Evolutionary conservation across 1,284 basidiomycete genomes (phyloP).

Genomic region (Laetiporus sulphureus): DNA sequence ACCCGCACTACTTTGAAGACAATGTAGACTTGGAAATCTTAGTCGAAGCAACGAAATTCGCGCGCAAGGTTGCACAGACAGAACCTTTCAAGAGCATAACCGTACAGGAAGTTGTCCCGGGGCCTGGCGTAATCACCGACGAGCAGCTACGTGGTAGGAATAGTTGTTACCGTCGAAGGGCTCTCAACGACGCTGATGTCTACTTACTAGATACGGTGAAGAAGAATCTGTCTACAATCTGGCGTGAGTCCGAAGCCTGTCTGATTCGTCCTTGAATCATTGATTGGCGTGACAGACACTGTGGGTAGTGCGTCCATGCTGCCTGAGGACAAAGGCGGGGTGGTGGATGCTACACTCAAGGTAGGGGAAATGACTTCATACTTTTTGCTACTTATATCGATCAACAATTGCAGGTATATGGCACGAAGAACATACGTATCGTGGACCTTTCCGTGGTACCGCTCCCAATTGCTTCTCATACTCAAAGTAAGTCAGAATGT

Average conservation of each 20-base stretch:
- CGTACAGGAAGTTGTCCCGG: conserved; percentile 1
- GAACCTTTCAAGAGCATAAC: conserved; percentile 18
- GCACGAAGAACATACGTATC: conserved; percentile 28
- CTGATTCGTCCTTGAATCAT: not conserved
- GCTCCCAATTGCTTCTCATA: conserved; percentile 12
- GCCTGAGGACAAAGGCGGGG: conserved; percentile 40
- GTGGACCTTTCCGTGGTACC: conserved; percentile 24
- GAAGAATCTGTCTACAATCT: not conserved
- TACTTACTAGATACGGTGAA: not conserved
- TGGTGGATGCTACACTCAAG: conserved; percentile 41
- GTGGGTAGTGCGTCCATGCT: conserved; percentile 35
- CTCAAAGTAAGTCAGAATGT: conserved; percentile 11
- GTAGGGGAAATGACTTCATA: conserved; percentile 7
- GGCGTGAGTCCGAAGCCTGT: not conserved
- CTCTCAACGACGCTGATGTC: not conserved
- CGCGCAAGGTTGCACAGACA: conserved; percentile 1
- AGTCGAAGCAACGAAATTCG: not conserved
- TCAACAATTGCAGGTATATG: conserved; percentile 18
- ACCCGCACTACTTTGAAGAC: conserved; percentile 36
- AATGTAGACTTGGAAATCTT: conserved; percentile 29
- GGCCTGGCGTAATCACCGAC: conserved; percentile 5
- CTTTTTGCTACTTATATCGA: not conserved
- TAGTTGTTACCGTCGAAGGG: too few relatives aligned
- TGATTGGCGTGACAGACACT: conserved; percentile 8
- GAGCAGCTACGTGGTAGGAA: conserved; percentile 6